These are phyloP conservation scores for Rhodotorula sp. DNA, from an alignment of 1,284 basidiomycete genomes.

Conservation along the genomic window DNA sequence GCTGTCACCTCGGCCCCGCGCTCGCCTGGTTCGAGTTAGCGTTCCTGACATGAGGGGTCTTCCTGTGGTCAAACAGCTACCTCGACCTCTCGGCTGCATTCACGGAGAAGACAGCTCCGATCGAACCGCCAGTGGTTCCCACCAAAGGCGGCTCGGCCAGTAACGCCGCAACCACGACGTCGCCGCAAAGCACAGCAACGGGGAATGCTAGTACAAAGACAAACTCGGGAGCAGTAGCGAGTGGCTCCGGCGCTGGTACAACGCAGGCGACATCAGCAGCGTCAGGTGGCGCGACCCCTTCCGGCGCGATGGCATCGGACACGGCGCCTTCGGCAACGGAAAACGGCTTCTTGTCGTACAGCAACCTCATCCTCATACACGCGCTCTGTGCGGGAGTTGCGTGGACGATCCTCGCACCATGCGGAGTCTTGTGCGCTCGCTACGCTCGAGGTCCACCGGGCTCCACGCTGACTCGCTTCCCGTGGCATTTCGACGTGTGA, in stretches of 20 bases:
- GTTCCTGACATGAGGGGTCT: neutral
- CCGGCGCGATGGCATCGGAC: too few species aligned
- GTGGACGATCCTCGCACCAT: conserved; percentile 19
- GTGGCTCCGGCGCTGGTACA: neutral
- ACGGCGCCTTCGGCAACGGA: neutral
- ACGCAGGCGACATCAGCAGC: neutral
- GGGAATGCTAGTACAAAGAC: neutral
- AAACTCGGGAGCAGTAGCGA: neutral
- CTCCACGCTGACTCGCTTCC: conserved; percentile 6
- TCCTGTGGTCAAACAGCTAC: neutral
- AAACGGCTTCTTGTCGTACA: neutral
- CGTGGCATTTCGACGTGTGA: conserved; percentile 20
- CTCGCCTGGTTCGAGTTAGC: too few species aligned
- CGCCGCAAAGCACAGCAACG: neutral
- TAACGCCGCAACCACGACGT: neutral
- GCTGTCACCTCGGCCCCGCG: too few species aligned
- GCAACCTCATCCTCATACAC: conserved; percentile 16
- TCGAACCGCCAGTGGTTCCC: conserved; percentile 18
- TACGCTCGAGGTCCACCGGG: conserved; percentile 10
- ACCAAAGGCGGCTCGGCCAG: neutral
- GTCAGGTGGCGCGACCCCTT: too few species aligned
- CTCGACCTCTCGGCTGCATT: conserved; percentile 22
- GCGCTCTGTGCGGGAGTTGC: conserved; percentile 8
- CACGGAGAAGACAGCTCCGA: neutral
- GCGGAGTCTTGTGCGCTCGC: conserved; percentile 24